Conservation (phyloP, 2,329 filamentous ascomycete species). For the Orbilia blumenaviensis region DNA sequence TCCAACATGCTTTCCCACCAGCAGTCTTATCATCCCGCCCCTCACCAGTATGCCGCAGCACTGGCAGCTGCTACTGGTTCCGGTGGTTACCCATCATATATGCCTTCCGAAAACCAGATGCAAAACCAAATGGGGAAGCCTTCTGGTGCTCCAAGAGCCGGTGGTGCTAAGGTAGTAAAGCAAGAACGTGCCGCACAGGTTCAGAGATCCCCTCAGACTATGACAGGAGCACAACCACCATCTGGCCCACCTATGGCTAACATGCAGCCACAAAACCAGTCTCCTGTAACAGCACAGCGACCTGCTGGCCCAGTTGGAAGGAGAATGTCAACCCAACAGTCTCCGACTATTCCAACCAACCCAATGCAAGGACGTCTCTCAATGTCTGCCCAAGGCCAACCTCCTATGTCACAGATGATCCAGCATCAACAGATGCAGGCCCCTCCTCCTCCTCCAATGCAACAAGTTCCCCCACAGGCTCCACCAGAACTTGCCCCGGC, state of each 20-base stretch:
- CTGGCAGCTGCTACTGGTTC: conserved; percentile 51
- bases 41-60: conserved; percentile 54
- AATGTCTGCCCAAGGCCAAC: conserved; percentile 42
- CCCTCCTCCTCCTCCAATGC: conserved; percentile 64
- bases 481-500: conserved; percentile 80
- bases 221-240: conserved; percentile 44
- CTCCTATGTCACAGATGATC: conserved; percentile 52
- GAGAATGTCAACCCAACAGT: conserved; percentile 53
- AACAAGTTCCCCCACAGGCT: conserved; percentile 72
- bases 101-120: conserved; percentile 51
- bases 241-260: conserved; percentile 45
- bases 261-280: conserved; percentile 46
- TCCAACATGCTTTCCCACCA: conserved; percentile 49
- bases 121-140: conserved; percentile 50
- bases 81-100: conserved; percentile 44
- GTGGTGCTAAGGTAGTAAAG: conserved; percentile 48
- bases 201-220: conserved; percentile 50
- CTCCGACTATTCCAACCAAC: conserved; percentile 44
- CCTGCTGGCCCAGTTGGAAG: conserved; percentile 39
- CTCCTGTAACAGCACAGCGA: conserved; percentile 40
- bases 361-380: conserved; percentile 49
- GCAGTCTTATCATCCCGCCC: conserved; percentile 49
- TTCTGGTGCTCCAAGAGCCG: conserved; percentile 33
- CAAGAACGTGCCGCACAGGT: conserved; percentile 47
- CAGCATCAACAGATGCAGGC: conserved; percentile 56